Percentiles rank a stretch among this genome's conserved stretches.
These are phyloP conservation scores for Pharnaceum exiguum DNA, from an alignment of 148 eudicot genomes.

Conservation along the genomic window DNA sequence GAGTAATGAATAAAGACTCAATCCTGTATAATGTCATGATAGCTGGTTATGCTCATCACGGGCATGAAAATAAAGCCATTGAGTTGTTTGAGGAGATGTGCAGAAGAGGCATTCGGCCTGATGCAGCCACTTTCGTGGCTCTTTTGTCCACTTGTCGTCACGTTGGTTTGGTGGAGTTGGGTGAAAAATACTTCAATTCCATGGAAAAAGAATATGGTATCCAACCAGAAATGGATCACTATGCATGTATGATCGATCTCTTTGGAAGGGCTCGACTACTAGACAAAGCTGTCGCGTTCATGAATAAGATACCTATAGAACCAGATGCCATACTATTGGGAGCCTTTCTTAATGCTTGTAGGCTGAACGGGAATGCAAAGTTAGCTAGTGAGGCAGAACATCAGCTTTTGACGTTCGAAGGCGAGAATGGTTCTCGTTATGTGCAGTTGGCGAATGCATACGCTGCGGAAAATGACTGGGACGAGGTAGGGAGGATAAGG, in stretches of 20 bases:
- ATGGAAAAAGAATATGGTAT: conserved; percentile 55
- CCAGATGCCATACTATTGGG: conserved; percentile 58
- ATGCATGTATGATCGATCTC: conserved; percentile 88
- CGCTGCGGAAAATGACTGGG: conserved; percentile 78
- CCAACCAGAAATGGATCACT: conserved; percentile 63
- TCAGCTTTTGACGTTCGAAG: conserved; percentile 53
- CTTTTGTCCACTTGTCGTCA: conserved; percentile 88
- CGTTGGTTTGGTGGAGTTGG: conserved; percentile 63
- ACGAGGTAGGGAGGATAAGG: conserved; percentile 78
- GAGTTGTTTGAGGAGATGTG: conserved; percentile 59
- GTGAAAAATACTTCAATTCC: conserved; percentile 58
- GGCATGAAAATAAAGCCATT: conserved; percentile 56
- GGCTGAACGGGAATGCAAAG: conserved; percentile 41
- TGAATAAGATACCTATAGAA: conserved; percentile 46
- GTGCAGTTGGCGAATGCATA: conserved; percentile 78
- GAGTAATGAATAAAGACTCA: conserved; percentile 32
- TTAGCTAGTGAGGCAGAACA: conserved; percentile 62
- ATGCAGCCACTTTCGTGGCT: conserved; percentile 73
- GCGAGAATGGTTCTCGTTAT: conserved; percentile 56
- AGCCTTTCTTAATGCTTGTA: conserved; percentile 76
- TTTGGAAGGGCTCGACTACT: conserved; percentile 67
- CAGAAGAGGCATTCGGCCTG: conserved; percentile 37
- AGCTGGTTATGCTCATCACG: conserved; percentile 80
- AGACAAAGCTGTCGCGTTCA: conserved; percentile 51
- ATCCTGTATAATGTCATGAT: conserved; percentile 81